These are phyloP conservation scores for Thraustochytrium striatum DNA, from an alignment of 352 stramenopile species.

Conservation along the genomic window DNA sequence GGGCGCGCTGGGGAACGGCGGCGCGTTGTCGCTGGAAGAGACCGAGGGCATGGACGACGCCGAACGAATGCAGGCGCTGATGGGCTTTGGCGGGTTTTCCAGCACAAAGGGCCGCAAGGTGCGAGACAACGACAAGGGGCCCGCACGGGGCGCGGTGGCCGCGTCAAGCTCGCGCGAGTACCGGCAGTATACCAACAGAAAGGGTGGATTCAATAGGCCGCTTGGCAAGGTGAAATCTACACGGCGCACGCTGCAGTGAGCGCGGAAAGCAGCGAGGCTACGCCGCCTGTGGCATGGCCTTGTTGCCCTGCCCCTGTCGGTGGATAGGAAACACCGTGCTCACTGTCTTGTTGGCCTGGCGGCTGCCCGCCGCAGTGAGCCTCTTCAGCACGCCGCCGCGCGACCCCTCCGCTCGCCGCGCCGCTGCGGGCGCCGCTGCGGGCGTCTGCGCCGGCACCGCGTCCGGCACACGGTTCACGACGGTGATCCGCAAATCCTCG, in stretches of 20 bases:
- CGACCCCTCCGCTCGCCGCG: too few relatives aligned
- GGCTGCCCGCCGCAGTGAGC: background rate
- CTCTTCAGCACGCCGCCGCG: background rate
- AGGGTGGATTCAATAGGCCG: conserved; percentile 86
- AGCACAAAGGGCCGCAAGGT: conserved; percentile 85
- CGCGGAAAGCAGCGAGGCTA: background rate
- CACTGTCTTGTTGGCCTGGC: background rate
- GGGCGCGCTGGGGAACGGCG: background rate
- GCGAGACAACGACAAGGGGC: conserved; percentile 78
- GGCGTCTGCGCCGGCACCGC: background rate
- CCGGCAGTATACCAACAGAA: conserved; percentile 95
- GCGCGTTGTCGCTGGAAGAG: conserved; percentile 3
- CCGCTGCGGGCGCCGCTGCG: too few relatives aligned
- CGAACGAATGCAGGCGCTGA: conserved; percentile 72
- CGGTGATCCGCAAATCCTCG: conserved; percentile 60
- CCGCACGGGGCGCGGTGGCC: conserved; percentile 69
- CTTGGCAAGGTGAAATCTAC: conserved; percentile 70
- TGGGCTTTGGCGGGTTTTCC: conserved; percentile 83
- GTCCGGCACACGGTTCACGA: conserved; percentile 24
- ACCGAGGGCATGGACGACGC: conserved; percentile 62
- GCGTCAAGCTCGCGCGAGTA: conserved; percentile 89
- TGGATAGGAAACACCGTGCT: background rate
- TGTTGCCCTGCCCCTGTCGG: background rate
- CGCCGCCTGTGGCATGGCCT: conserved; percentile 26
- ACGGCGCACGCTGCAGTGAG: background rate